These are phyloP conservation scores for Hemileccinum impolitum DNA, from an alignment of 768 basidiomycete species.

Conservation along the genomic window DNA sequence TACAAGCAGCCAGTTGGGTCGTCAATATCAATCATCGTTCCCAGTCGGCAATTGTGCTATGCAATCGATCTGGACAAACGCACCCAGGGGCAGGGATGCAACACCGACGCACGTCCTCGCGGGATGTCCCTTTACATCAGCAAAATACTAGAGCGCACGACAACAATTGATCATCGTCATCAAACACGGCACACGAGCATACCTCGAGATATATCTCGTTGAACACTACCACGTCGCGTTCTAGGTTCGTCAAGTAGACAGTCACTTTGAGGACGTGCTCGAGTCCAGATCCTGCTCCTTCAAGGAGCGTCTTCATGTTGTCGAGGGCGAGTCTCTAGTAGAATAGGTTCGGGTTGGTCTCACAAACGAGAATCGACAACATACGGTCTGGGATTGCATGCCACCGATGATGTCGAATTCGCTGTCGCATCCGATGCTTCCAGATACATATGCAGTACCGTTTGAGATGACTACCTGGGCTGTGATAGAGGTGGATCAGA, in stretches of 20 bases:
- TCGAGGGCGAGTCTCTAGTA: conserved; percentile 30
- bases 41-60: no score
- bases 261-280: conserved; percentile 40
- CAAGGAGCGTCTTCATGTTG: conserved; percentile 31
- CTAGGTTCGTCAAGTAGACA: conserved; percentile 33
- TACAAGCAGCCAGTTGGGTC: conserved; percentile 3
- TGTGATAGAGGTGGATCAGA: not conserved
- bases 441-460: conserved; percentile 36
- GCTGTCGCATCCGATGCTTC: conserved; percentile 35
- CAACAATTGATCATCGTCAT: not conserved
- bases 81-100: no score
- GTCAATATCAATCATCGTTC: no score
- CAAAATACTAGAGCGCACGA: conserved; percentile 41
- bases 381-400: conserved; percentile 33
- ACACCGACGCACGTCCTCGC: conserved; percentile 41
- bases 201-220: conserved; percentile 39
- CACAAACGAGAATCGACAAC: conserved; percentile 2
- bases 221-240: conserved; percentile 37
- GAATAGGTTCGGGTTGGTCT: not conserved
- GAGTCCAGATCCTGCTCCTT: conserved; percentile 36
- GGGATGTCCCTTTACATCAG: conserved; percentile 23
- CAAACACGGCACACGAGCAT: not conserved
- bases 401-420: conserved; percentile 36
- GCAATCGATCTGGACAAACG: conserved; percentile 55
- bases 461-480: conserved; percentile 1